Base-by-base conservation (phyloP, 306 rosid genomes). In the Dryas drummondii region DNA sequence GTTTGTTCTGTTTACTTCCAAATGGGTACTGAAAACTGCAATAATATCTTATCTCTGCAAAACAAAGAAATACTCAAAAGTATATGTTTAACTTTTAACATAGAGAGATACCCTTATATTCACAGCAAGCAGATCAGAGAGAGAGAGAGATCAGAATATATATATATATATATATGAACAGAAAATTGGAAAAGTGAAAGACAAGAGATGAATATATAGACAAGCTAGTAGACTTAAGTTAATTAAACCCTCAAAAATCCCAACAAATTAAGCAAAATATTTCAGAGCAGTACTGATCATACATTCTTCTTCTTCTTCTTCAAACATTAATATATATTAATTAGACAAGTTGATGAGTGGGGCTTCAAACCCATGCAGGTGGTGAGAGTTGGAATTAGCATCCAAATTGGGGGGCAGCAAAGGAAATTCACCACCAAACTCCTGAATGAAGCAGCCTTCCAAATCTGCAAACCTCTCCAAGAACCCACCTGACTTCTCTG, bases 371-470 rank as follows among this genome's bases (percentile, higher is more conserved):
- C 83, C 92, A 77, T 85, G 92, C 82, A 86, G 72, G 69, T 78
- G 47, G 49, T 76, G 88, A 85, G 76, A 66, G 27, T 58, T 63
- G 17, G 59, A 16, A 32, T 32, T 32, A 13, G 46, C 67, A 79
- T 87, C 91, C 80, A 85, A 79, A 63, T 9, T 66, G 89, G 90
- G 76, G 89, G 90, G 76, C 13, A 87, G 74, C 74, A 83, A 27
- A 6, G 96, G 93, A 66, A 82, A 83, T 7, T 82, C 91, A 77
- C 74, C 84, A 71, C 74, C 84, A 71, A 91, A 79, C 46, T 93
- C 96, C 58, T 90, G 81, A 66, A 89, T 85, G 48, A 86, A 88
- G 37, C 97, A 88, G 37, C 97, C 92, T 83, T 91, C 98, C 70
- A 93, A 85, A 77, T 92, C 93, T 4, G 91, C 77, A 71, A 92